Base-by-base conservation (phyloP, 2,329 filamentous ascomycete species). In the Endothia cerciana region DNA sequence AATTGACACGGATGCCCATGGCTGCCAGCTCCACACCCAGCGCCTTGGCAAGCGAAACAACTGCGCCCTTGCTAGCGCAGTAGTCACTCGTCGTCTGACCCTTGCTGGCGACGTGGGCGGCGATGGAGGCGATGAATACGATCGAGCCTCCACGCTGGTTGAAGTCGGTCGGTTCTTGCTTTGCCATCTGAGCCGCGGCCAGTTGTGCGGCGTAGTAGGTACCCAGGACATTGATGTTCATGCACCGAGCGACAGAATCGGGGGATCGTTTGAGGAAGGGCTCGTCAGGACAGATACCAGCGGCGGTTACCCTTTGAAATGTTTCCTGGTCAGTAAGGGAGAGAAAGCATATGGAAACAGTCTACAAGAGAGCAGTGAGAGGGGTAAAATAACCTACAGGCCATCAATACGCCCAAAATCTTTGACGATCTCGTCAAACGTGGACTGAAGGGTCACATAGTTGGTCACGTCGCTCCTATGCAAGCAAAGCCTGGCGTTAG, bases 21-120 rank as follows among this genome's bases (percentile, higher is more conserved):
- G 68, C 70, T 11, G 74, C 76, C 3, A 78, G 72, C 68, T 79
- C 77, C 4, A 75, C 73, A 3, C 74, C 76, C 2, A 79, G 69
- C 17, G 69, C 69, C 43, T 78, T 80, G 8, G 81, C 83, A 55
- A 85, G 73, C 51, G 78, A 74, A 11, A 79, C 73, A 7, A 82
- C 80, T 0, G 80, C 82, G 11, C 78, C 79, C 69, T 84, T 85
- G 51, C 76, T 79, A 2, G 81, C 78, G 62, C 78, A 80, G 69
- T 84, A 84, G 22, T 75, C 75, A 63, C 74, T 76, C 0, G 71
- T 74, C 11, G 57, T 66, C 63, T 77, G 75, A 15, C 70, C 74
- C 38, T 74, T 74, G 62, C 72, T 75, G 5, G 74, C 72, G 10
- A 71, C 67, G 45, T 75, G 70, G 0, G 75, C 74, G 10, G 76